Evolutionary conservation across 1,139 yeast species (phyloP).

Genomic region (Protomyces pachydermus): DNA sequence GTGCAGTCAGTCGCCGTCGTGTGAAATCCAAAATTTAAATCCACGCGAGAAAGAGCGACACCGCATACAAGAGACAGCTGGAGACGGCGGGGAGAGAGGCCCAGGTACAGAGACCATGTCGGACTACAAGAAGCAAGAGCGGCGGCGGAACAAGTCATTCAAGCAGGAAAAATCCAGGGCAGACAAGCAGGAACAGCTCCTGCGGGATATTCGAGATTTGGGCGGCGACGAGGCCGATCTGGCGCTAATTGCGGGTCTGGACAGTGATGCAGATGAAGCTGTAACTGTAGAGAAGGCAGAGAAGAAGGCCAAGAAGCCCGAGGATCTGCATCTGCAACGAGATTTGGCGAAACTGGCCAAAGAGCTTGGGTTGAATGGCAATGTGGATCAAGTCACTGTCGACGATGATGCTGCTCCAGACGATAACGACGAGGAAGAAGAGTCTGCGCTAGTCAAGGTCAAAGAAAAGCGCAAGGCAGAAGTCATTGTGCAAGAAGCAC

Average conservation of each 20-base stretch:
- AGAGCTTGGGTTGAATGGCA: constrained; percentile 50
- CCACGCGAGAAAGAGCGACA: not conserved
- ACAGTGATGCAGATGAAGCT: constrained; percentile 44
- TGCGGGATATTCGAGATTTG: constrained; percentile 41
- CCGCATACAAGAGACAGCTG: not conserved
- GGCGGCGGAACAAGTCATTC: constrained; percentile 14
- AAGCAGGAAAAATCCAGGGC: constrained; percentile 8
- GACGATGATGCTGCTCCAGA: constrained; percentile 42
- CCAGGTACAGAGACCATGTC: not conserved
- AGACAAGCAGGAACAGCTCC: constrained; percentile 20
- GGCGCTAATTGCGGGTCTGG: constrained; percentile 49
- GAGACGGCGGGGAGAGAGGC: not conserved
- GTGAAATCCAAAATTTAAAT: not conserved
- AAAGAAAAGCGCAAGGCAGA: constrained; percentile 36
- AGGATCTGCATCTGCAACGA: constrained; percentile 55
- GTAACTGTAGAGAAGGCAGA: constrained; percentile 35
- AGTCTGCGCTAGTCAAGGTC: constrained; percentile 41
- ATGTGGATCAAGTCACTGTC: constrained; percentile 61
- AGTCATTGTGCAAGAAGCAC: constrained; percentile 3
- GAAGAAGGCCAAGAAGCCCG: constrained; percentile 51
- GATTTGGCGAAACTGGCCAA: constrained; percentile 44
- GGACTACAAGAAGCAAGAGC: constrained; percentile 13
- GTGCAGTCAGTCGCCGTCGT: not conserved
- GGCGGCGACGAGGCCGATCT: constrained; percentile 70
- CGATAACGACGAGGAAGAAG: constrained; percentile 31